Base-by-base conservation (phyloP, 129 eudicot genomes). In the Artemisia annua region DNA sequence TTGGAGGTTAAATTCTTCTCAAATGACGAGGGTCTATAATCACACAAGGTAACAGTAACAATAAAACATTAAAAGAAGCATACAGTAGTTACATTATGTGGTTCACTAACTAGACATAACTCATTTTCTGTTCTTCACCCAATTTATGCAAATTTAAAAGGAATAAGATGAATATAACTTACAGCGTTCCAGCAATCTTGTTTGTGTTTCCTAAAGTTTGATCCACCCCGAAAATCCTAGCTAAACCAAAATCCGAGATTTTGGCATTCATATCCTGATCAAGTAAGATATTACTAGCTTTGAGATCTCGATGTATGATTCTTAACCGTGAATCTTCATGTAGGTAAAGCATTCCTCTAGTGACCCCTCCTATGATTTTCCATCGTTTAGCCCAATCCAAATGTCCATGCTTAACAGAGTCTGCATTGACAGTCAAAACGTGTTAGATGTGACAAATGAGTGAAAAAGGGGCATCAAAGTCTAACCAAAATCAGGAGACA, bases 111-210 rank as follows among this genome's bases (percentile, higher is more conserved):
- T 49, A 22, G 59, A 67, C 76, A 43, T 20, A 57, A 43, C 4
- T n/a, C 28, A 39, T 39, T 20, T 46, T 57, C 12, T 48, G 24
- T 22, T 58, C 46, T 44, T 46, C n/a, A 60, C 15, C 12, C 22
- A 28, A 61, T 15, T 30, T 69, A 9, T 4, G 48, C 8, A 2
- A 22, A 24, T 19, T 20, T 39, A 7, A 59, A 30, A 30, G 26
- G 10, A 59, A 59, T 3, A 22, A 30, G 39, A 22, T 59, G 64
- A 59, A 7, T 20, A 15, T 3, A 48, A 48, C 83, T 72, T 80
- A 84, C 88, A 72, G 78, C 22, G 88, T 80, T 63, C 88, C 88
- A 2, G 83, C 85, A 50, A 80, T 48, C 66, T 43, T 71, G 19
- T 18, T 71, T 9, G 77, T 72, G 61, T 61, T 72, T 28, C 44